Evolutionary conservation across 768 basidiomycete species (phyloP).

Genomic region (Polyporus arcularius): DNA sequence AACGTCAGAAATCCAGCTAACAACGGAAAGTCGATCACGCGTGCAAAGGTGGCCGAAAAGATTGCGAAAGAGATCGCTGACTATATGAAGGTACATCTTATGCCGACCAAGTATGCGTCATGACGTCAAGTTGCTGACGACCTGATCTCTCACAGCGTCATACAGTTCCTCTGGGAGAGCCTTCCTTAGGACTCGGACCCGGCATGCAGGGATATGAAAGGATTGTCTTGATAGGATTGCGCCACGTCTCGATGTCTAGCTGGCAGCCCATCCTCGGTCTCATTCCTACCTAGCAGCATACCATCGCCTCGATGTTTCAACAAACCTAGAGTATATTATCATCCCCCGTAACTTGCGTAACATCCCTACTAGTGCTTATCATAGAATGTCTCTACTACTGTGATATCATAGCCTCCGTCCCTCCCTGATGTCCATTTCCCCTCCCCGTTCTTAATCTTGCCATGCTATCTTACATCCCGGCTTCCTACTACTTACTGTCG

Average conservation of each 20-base stretch:
- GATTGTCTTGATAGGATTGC: conserved; percentile 19
- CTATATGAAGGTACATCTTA: conserved; percentile 5
- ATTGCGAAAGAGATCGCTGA: conserved; percentile 14
- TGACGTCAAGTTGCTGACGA: too few species aligned
- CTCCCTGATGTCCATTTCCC: too few species aligned
- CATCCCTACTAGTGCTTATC: too few species aligned
- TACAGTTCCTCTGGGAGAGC: not conserved
- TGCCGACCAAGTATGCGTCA: too few species aligned
- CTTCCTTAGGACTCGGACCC: conserved; percentile 3
- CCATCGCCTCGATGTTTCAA: too few species aligned
- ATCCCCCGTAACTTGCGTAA: not conserved
- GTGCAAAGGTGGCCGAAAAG: conserved; percentile 16
- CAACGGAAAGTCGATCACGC: conserved; percentile 6
- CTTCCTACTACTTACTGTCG: too few species aligned
- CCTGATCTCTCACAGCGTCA: not conserved
- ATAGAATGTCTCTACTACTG: too few species aligned
- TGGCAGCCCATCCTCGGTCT: conserved; percentile 22
- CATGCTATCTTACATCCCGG: too few species aligned
- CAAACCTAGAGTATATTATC: not conserved
- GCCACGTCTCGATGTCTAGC: conserved; percentile 21
- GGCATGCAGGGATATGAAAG: conserved; percentile 12
- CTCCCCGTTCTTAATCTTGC: too few species aligned
- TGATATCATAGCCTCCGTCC: too few species aligned
- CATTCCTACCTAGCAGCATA: not conserved
- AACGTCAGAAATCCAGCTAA: conserved; percentile 12